Evolutionary conservation across 805 yeast genomes (phyloP).

Genomic region (Teunomyces barrocoloradensis): DNA sequence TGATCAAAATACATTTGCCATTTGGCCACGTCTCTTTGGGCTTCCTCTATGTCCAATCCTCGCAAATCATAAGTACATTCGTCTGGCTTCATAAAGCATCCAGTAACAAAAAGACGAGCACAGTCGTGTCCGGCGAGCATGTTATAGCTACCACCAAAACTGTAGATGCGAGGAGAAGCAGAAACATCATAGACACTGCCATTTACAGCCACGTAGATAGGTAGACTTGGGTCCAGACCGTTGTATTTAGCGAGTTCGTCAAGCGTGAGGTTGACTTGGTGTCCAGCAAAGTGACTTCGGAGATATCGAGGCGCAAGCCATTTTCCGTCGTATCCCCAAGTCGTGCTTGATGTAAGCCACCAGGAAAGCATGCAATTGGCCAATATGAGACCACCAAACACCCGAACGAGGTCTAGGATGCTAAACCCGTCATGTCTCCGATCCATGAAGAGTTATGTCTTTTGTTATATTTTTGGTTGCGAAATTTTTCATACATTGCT

Average conservation of each 20-base stretch:
- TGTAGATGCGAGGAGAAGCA: conserved; percentile 49
- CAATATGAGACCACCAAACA: conserved; percentile 45
- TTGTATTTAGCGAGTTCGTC: conserved; percentile 47
- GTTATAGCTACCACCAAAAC: conserved; percentile 55
- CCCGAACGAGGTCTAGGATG: conserved; percentile 40
- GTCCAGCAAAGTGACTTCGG: conserved; percentile 17
- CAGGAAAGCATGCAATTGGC: conserved; percentile 52
- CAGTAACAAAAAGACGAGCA: conserved; percentile 68
- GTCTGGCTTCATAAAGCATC: conserved; percentile 54
- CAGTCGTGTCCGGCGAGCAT: conserved; percentile 64
- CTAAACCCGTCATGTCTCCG: conserved; percentile 16
- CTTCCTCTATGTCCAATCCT: conserved; percentile 48
- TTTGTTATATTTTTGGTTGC: neutral
- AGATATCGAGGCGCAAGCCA: conserved; percentile 45
- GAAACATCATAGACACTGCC: conserved; percentile 68
- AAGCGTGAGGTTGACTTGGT: conserved; percentile 34
- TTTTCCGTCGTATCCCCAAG: conserved; percentile 62
- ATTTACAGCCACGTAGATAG: conserved; percentile 58
- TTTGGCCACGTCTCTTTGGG: conserved; percentile 34
- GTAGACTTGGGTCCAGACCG: conserved; percentile 47
- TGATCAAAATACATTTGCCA: conserved; percentile 55
- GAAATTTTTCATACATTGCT: neutral
- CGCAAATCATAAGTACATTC: conserved; percentile 67
- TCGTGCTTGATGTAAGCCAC: conserved; percentile 53
- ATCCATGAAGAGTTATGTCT: neutral